phyloP scores from a whole-genome alignment of 1,139 yeast species.

The Hemisphaericaspora xylofermentans region DNA sequence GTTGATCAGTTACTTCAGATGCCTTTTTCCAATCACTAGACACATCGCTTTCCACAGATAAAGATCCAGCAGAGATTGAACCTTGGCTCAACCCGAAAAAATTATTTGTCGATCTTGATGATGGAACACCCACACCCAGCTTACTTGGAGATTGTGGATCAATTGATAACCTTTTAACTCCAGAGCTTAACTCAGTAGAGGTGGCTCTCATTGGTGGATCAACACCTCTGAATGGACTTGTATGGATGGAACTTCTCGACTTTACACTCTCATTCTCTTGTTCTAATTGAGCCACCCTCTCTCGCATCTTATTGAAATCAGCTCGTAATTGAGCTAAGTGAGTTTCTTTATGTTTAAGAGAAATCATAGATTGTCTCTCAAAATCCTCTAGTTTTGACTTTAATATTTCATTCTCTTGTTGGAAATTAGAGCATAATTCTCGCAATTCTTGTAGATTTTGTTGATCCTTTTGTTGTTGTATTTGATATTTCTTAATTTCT shows the following conservation, averaged over 20 bases:
- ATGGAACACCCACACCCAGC: background rate
- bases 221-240: constrained; percentile 10
- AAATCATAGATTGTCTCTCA: constrained; percentile 9
- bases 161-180: constrained; percentile 47
- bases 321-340: constrained; percentile 11
- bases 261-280: constrained; percentile 12
- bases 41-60: constrained; percentile 32
- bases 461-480: constrained; percentile 9
- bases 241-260: background rate
- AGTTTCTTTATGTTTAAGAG: constrained; percentile 14
- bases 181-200: constrained; percentile 41
- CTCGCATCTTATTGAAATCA: constrained; percentile 14
- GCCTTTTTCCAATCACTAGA: constrained; percentile 86
- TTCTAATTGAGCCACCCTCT: constrained; percentile 18
- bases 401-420: constrained; percentile 10
- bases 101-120: constrained; percentile 3
- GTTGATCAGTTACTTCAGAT: constrained; percentile 82
- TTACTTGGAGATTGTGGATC: constrained; percentile 20
- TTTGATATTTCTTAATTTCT: constrained; percentile 28
- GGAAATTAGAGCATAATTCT: constrained; percentile 8
- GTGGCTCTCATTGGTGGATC: constrained; percentile 5
- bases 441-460: constrained; percentile 6
- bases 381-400: constrained; percentile 11
- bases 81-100: background rate
- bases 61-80: no score